Evolutionary conservation across 257 asterid species (phyloP).

Genomic region (Petrea volubilis): DNA sequence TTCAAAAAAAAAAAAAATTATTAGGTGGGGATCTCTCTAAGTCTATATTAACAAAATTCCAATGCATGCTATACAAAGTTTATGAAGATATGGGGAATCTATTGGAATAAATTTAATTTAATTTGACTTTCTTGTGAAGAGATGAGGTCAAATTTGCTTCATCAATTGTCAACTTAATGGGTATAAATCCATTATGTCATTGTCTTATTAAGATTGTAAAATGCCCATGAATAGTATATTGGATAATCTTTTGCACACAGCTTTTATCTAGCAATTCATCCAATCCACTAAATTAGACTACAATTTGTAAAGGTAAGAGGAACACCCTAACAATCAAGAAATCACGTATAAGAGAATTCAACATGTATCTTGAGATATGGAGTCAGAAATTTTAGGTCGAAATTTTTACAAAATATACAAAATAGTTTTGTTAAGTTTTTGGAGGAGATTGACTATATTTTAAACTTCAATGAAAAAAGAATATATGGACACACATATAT

Average conservation of each 20-base stretch:
- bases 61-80: background rate
- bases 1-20: conserved; percentile 18
- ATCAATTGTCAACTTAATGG: conserved; percentile 46
- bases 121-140: conserved; percentile 36
- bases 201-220: background rate
- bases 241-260: background rate
- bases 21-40: conserved; percentile 43
- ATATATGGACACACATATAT: no score
- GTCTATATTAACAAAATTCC: conserved; percentile 21
- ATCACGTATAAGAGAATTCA: no score
- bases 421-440: no score
- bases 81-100: conserved; percentile 26
- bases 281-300: no score
- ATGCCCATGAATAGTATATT: background rate
- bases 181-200: conserved; percentile 35
- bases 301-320: no score
- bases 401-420: no score
- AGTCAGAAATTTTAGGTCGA: no score
- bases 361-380: no score
- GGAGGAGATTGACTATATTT: no score
- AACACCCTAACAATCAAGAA: no score
- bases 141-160: conserved; percentile 46
- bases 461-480: no score
- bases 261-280: background rate
- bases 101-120: conserved; percentile 21